phyloP scores from a whole-genome alignment of 305 asterid genomes.

The Stenogyne calaminthoides region DNA sequence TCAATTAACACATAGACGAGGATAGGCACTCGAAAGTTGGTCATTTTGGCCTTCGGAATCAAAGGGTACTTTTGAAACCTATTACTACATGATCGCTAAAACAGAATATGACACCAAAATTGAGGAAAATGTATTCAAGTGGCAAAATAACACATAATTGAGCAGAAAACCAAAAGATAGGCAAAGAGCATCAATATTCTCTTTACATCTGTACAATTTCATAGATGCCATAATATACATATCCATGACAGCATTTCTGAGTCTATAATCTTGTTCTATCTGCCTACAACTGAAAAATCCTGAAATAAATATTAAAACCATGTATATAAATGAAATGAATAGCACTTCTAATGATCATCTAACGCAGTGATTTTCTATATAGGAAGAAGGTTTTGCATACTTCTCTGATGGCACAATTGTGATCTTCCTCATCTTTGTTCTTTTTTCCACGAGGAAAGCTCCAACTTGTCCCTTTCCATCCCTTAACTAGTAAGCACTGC shows the following conservation, averaged over 20 bases:
- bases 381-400: slow-evolving; percentile 43
- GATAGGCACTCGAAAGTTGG: background rate
- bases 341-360: slow-evolving; percentile 10
- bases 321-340: background rate
- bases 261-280: background rate
- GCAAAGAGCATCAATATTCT: background rate
- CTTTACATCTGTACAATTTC: background rate
- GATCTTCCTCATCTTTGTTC: slow-evolving; percentile 97
- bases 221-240: background rate
- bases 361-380: background rate
- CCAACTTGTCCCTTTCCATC: slow-evolving; percentile 99
- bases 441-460: slow-evolving; percentile 99
- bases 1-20: background rate
- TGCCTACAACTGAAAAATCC: background rate
- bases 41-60: background rate
- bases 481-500: slow-evolving; percentile 96
- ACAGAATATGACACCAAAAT: background rate
- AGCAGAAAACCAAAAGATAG: background rate
- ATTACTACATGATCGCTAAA: background rate
- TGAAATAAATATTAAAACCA: background rate
- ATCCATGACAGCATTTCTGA: background rate
- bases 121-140: background rate
- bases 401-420: slow-evolving; percentile 91
- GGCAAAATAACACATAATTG: background rate
- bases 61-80: background rate